These are phyloP conservation scores for Glaciozyma martinii DNA, from an alignment of 768 basidiomycete genomes.

Conservation along the genomic window DNA sequence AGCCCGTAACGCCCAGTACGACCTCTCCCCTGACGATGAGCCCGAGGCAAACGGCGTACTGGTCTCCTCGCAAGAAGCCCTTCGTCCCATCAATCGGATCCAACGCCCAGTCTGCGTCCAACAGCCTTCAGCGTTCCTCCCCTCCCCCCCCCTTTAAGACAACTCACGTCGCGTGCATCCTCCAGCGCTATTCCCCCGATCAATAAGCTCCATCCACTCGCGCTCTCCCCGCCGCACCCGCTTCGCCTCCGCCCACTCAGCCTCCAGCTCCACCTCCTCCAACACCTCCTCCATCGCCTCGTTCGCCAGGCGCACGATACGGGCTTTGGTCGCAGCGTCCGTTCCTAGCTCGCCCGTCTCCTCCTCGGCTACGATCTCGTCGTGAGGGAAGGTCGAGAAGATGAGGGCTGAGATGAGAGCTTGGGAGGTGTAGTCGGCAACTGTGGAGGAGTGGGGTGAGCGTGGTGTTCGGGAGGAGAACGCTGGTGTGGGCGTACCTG, in stretches of 20 bases:
- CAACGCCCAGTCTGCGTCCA: slow-evolving; percentile 73
- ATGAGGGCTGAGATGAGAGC: slow-evolving; percentile 81
- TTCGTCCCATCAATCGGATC: slow-evolving; percentile 91
- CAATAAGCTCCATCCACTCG: slow-evolving; percentile 63
- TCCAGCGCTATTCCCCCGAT: slow-evolving; percentile 66
- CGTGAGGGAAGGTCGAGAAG: slow-evolving; percentile 62
- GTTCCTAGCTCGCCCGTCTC: slow-evolving; percentile 69
- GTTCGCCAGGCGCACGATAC: slow-evolving; percentile 74
- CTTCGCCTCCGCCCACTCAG: slow-evolving; percentile 55
- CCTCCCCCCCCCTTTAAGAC: neutral
- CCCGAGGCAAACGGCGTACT: slow-evolving; percentile 85
- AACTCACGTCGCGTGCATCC: slow-evolving; percentile 64
- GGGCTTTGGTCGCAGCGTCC: slow-evolving; percentile 48
- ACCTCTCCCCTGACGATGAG: slow-evolving; percentile 70
- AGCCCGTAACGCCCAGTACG: slow-evolving; percentile 77
- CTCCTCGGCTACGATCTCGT: slow-evolving; percentile 90
- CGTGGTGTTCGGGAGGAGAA: neutral
- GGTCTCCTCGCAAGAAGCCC: slow-evolving; percentile 82
- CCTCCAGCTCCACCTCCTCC: slow-evolving; percentile 35
- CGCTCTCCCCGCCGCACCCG: slow-evolving; percentile 36
- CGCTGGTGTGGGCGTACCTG: slow-evolving; percentile 46
- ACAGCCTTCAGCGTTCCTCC: neutral
- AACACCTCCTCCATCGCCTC: slow-evolving; percentile 58
- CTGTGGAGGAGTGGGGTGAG: slow-evolving; percentile 41
- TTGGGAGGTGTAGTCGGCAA: slow-evolving; percentile 89